Evolutionary conservation across 768 basidiomycete genomes (phyloP).

Genomic region (Pilatotrama ljubarskyi): DNA sequence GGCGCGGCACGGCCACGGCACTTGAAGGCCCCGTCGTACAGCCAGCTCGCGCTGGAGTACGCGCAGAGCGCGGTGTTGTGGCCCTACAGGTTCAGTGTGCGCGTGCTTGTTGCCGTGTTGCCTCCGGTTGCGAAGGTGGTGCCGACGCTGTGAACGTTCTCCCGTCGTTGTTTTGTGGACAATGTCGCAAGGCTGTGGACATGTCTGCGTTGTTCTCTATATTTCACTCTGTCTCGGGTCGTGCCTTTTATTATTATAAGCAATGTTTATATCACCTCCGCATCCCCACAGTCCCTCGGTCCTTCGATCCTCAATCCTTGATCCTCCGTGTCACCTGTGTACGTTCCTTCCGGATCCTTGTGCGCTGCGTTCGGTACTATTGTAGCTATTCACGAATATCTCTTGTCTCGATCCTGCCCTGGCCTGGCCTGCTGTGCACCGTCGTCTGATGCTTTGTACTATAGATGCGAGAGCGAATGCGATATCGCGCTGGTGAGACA

Average conservation of each 20-base stretch:
- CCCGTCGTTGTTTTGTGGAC: not conserved
- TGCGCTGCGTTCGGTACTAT: not conserved
- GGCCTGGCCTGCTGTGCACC: not conserved
- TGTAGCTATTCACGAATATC: not conserved
- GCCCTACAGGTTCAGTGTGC: conserved; percentile 25
- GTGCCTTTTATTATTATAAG: not conserved
- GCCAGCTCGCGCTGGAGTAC: conserved; percentile 19
- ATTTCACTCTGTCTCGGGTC: not conserved
- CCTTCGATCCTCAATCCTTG: not conserved
- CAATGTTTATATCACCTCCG: not conserved
- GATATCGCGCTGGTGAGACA: too few species aligned
- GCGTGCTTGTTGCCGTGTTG: conserved; percentile 19
- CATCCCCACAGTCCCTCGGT: not conserved
- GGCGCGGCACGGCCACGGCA: not conserved
- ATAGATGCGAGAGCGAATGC: not conserved
- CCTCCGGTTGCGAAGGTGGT: conserved; percentile 19
- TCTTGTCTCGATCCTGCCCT: not conserved
- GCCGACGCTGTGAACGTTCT: not conserved
- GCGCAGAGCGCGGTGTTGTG: conserved; percentile 21
- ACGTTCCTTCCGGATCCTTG: not conserved
- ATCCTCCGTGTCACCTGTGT: not conserved
- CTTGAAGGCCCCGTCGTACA: not conserved
- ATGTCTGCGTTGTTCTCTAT: not conserved
- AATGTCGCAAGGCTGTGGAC: not conserved
- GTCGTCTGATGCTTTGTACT: conserved; percentile 1